A percentile compares a stretch with the other conserved stretches of the same genome.
Evolutionary conservation across 2,329 filamentous ascomycete species (phyloP).

Genomic region (Fusarium domesticum): DNA sequence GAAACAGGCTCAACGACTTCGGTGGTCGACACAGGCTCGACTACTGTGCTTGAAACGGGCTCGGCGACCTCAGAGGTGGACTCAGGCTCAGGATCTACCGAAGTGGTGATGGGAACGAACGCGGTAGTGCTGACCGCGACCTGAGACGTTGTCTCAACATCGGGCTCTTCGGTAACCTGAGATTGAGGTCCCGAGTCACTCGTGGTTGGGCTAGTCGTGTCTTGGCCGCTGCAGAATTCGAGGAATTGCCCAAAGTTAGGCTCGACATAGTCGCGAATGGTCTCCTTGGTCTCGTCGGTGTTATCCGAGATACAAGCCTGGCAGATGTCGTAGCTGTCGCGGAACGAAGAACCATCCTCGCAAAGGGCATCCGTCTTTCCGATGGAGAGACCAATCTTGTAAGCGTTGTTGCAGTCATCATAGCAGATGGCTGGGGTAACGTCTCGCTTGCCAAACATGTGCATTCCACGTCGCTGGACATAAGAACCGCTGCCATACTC

Average conservation of each 20-base stretch:
- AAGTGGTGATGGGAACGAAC: constrained; percentile 21
- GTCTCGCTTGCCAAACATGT: constrained; percentile 40
- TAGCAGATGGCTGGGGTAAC: constrained; percentile 50
- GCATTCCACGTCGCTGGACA: constrained; percentile 16
- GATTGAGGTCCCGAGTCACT: constrained; percentile 21
- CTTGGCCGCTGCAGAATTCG: constrained; percentile 41
- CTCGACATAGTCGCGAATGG: constrained; percentile 34
- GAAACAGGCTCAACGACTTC: not conserved
- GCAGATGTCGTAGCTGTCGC: constrained; percentile 37
- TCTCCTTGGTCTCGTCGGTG: constrained; percentile 24
- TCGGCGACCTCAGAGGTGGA: constrained; percentile 4
- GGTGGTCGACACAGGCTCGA: constrained; percentile 5
- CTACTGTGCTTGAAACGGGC: too few relatives aligned
- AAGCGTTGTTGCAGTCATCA: constrained; percentile 49
- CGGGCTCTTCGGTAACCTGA: constrained; percentile 20
- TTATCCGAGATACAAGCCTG: constrained; percentile 38
- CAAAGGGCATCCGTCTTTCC: constrained; percentile 53
- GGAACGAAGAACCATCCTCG: constrained; percentile 40
- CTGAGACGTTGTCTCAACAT: constrained; percentile 28
- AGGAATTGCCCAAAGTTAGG: constrained; percentile 44
- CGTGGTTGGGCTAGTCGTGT: constrained; percentile 17
- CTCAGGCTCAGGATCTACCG: constrained; percentile 3
- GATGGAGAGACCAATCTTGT: constrained; percentile 41
- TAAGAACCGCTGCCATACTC: constrained; percentile 7
- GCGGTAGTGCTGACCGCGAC: constrained; percentile 18